Evolutionary conservation across 1,284 basidiomycete genomes (phyloP).

Genomic region (Rhodotorula glutinis): DNA sequence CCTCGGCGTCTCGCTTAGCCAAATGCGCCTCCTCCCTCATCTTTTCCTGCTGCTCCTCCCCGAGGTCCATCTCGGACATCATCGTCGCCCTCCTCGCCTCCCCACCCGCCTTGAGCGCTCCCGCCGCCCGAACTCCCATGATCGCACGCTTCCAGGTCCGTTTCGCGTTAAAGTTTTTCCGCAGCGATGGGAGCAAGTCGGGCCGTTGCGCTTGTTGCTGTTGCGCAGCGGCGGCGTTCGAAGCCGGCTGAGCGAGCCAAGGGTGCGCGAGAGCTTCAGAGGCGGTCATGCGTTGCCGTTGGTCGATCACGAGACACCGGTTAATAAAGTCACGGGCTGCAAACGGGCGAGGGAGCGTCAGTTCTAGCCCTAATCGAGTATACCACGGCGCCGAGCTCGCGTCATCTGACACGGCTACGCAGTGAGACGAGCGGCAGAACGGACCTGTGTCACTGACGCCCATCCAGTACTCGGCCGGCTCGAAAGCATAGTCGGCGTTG

Average conservation of each 20-base stretch:
- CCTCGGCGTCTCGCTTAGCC: constrained; percentile 27
- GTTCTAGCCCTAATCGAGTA: too few species aligned
- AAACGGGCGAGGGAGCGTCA: constrained; percentile 57
- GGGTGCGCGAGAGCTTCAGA: constrained; percentile 66
- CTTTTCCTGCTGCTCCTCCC: constrained; percentile 16
- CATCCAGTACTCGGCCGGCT: constrained; percentile 56
- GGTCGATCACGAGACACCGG: constrained; percentile 78
- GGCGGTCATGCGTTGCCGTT: constrained; percentile 65
- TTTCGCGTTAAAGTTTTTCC: constrained; percentile 81
- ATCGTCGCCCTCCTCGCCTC: constrained; percentile 18
- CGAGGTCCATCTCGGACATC: constrained; percentile 1
- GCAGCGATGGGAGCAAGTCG: constrained; percentile 81
- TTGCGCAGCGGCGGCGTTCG: constrained; percentile 39
- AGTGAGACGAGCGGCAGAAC: constrained; percentile 9
- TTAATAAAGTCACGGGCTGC: constrained; percentile 77
- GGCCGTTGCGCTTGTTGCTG: constrained; percentile 46
- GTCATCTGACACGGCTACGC: background rate
- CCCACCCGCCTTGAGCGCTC: constrained; percentile 25
- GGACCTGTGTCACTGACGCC: constrained; percentile 46
- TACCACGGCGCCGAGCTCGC: too few species aligned
- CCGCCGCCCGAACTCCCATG: constrained; percentile 33
- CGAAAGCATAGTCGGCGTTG: constrained; percentile 84
- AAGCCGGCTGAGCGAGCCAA: constrained; percentile 60
- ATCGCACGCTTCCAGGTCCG: constrained; percentile 49
- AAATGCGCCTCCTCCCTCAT: constrained; percentile 19